phyloP scores from a whole-genome alignment of 1,139 yeast species.

The Yamadazyma triangularis region DNA sequence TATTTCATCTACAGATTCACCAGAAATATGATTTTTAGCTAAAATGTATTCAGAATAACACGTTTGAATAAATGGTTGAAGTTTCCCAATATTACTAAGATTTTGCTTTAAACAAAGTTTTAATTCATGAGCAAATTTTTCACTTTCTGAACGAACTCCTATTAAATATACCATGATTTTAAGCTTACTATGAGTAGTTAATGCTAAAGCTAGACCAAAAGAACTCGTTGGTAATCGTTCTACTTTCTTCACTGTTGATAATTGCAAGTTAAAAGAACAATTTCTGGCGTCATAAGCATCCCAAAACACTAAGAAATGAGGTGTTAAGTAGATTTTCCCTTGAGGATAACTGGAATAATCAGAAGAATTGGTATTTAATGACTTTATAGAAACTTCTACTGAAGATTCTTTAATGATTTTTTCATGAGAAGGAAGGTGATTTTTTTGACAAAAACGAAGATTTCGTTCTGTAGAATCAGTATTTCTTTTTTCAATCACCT shows the following conservation, averaged over 20 bases:
- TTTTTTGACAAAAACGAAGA: conserved; percentile 63
- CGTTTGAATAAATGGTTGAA: conserved; percentile 64
- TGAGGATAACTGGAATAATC: conserved; percentile 31
- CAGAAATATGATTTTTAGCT: conserved; percentile 50
- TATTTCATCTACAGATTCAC: conserved; percentile 42
- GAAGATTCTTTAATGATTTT: conserved; percentile 59
- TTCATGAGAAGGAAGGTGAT: conserved; percentile 70
- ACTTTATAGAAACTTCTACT: conserved; percentile 60
- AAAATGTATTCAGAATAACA: conserved; percentile 85
- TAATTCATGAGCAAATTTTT: conserved; percentile 67
- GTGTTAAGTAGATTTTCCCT: conserved; percentile 67
- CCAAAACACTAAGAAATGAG: conserved; percentile 69
- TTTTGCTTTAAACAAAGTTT: conserved; percentile 63
- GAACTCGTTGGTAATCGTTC: conserved; percentile 77
- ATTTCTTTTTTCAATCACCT: conserved; percentile 36
- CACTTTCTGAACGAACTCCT: conserved; percentile 76
- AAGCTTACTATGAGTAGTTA: conserved; percentile 66
- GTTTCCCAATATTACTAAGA: conserved; percentile 53
- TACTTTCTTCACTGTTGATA: conserved; percentile 77
- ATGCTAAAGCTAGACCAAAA: conserved; percentile 74
- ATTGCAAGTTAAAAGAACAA: conserved; percentile 67
- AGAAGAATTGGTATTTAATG: conserved; percentile 23
- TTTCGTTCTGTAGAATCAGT: conserved; percentile 48
- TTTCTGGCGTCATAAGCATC: conserved; percentile 66
- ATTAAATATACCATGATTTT: conserved; percentile 66